Base-by-base conservation (phyloP, 2,329 filamentous ascomycete species). In the Aspergillus terreus region DNA sequence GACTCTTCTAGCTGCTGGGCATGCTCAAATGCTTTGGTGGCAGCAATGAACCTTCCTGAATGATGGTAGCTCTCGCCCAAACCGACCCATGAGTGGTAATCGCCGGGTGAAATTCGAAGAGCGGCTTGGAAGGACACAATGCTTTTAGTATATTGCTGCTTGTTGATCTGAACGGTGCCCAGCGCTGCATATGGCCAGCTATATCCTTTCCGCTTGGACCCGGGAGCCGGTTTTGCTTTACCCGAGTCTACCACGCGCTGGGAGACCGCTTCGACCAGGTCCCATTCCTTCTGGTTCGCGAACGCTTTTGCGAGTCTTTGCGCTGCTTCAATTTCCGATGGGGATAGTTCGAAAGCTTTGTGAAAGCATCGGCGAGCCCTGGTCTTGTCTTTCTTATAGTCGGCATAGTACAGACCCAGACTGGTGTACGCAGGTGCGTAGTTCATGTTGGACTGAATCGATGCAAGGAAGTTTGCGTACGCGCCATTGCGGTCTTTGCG, bases 11-110 rank as follows among this genome's bases (percentile, higher is more conserved):
- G 78, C 49, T 81, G 82, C 65, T 92, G 86, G 0, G 92, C 94
- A 64, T 95, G 88, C 32, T 88, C 78, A 59, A 97, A 94, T 0
- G 94, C 91, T 65, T 94, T 92, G 3, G 88, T 90, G 0, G 94
- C 92, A n/a, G 94, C 92, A 53, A 96, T 88, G 64, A 95, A 95
- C 56, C 92, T 82, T 9, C 94, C 92, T 14, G 92, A 95, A 60
- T 89, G 94, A 67, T 96, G 88, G 65, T 99, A 99, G 65, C 91
- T 95, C 73, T 99, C 94, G n/a, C 92, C 94, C 1, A 99, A 79
- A 1, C 94, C 94, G 21, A 99, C 88, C 84, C 92, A 99, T 0
- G 90, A 95, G 71, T 99, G 88, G 64, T 97, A 97, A 69, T 97
- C 90, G 40, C 86, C 78, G 0, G 92, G 90, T 2, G 85, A 83